Conservation (phyloP, 345 rosid species). For the Abelmoschus esculentus region DNA sequence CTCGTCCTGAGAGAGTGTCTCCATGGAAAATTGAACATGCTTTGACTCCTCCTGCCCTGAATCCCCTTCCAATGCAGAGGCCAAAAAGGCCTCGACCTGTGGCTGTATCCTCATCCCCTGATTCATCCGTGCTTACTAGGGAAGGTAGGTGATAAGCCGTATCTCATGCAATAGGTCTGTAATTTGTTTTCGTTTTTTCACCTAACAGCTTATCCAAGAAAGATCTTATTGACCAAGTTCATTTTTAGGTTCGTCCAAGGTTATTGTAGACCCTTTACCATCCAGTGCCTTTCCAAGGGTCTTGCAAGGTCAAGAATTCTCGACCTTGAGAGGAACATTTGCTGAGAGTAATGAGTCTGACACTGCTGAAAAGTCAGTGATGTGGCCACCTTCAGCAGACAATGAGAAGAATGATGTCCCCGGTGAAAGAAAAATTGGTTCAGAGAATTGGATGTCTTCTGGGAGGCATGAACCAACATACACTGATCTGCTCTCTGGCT, state of each 20-base stretch:
- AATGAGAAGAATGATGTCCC: not conserved
- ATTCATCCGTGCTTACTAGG: not conserved
- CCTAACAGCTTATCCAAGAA: not conserved
- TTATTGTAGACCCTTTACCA: constrained; percentile 47
- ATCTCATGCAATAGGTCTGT: not conserved
- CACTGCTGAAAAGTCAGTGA: constrained; percentile 44
- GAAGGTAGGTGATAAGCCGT: not conserved
- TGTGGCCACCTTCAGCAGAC: constrained; percentile 22
- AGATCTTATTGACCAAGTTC: not conserved
- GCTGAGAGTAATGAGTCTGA: constrained; percentile 43
- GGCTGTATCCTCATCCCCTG: not conserved
- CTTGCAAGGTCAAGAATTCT: constrained; percentile 73
- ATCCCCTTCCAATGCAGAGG: not conserved
- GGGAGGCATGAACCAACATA: not conserved
- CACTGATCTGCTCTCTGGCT: not conserved
- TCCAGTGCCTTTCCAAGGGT: constrained; percentile 54
- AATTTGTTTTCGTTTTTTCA: too few relatives aligned
- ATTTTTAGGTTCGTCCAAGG: constrained; percentile 35
- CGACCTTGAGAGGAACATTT: constrained; percentile 60
- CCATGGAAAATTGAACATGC: not conserved
- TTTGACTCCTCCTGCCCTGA: not conserved
- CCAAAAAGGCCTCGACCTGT: not conserved
- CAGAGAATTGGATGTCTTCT: not conserved
- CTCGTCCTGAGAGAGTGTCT: not conserved
- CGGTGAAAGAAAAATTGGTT: not conserved